phyloP scores from a whole-genome alignment of 192 early-diverging fungal genomes.

The Entomortierella chlamydospora region DNA sequence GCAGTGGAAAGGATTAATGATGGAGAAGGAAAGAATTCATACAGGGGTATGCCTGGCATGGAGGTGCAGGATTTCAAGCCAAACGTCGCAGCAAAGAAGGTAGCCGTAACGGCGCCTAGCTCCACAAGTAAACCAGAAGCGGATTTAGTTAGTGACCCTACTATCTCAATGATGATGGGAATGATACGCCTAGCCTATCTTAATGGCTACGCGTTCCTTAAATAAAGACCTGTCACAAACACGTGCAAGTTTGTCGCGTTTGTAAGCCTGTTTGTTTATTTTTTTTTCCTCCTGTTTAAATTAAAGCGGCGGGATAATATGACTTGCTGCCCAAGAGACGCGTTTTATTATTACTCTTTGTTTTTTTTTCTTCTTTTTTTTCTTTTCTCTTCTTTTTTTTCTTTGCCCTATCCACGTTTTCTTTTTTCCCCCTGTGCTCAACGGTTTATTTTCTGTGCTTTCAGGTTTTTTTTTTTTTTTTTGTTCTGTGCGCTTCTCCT shows the following conservation, averaged over 20 bases:
- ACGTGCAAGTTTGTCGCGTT: background rate
- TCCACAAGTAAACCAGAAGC: too few species aligned
- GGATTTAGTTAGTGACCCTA: too few species aligned
- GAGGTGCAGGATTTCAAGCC: slow-evolving; percentile 27
- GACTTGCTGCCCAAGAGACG: background rate
- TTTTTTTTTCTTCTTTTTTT: background rate
- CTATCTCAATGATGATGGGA: too few species aligned
- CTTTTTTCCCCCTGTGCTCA: too few species aligned
- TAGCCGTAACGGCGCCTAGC: too few species aligned
- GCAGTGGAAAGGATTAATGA: slow-evolving; percentile 24
- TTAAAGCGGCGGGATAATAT: too few species aligned
- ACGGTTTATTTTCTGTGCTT: background rate
- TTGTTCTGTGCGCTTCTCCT: background rate
- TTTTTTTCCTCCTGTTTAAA: too few species aligned
- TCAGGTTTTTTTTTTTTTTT: background rate
- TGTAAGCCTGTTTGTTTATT: background rate
- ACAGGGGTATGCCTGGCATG: slow-evolving; percentile 40
- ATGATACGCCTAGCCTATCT: too few species aligned
- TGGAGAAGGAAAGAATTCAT: slow-evolving; percentile 16
- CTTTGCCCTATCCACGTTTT: background rate
- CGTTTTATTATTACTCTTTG: slow-evolving; percentile 3
- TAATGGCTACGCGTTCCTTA: too few species aligned
- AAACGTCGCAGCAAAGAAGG: background rate
- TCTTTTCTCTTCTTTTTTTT: slow-evolving; percentile 7
- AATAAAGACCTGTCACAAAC: background rate